Percentiles rank a stretch among this genome's conserved stretches.
phyloP scores from a whole-genome alignment of 495 filamentous ascomycete species.

The Poronia punctata region DNA sequence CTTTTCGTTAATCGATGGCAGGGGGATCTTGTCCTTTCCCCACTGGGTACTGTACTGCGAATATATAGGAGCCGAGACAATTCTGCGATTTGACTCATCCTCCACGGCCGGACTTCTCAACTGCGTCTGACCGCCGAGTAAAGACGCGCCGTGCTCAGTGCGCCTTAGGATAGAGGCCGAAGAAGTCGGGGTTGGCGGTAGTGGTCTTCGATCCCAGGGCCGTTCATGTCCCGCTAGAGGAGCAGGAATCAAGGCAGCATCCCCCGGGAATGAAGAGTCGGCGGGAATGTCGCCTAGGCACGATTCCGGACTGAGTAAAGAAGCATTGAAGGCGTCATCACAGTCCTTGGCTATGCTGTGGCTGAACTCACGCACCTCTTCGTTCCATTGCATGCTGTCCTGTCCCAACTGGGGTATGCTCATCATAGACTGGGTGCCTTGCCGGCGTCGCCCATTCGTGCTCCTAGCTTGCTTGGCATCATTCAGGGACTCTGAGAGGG shows the following conservation, averaged over 20 bases:
- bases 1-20: conserved; percentile 49
- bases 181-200: conserved; percentile 48
- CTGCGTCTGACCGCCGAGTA: conserved; percentile 1
- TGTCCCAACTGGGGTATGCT: conserved; percentile 9
- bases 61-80: conserved; percentile 51
- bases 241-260: not conserved
- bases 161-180: conserved; percentile 34
- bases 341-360: conserved; percentile 43
- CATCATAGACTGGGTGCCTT: conserved; percentile 10
- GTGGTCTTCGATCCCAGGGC: conserved; percentile 34
- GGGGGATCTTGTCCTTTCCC: conserved; percentile 29
- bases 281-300: conserved; percentile 8
- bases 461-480: conserved; percentile 1
- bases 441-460: conserved; percentile 5
- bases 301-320: conserved; percentile 45
- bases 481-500: conserved; percentile 10
- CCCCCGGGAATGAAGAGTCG: conserved; percentile 2
- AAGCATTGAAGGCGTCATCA: conserved; percentile 75
- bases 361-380: conserved; percentile 45
- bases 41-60: conserved; percentile 24
- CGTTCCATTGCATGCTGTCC: conserved; percentile 31
- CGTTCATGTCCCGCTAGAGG: conserved; percentile 1
- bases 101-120: conserved; percentile 1
- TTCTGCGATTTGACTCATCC: conserved; percentile 31
- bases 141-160: conserved; percentile 1